Conservation (phyloP, 2,329 filamentous ascomycete genomes). For the Zelopaecilomyces penicillatus region DNA sequence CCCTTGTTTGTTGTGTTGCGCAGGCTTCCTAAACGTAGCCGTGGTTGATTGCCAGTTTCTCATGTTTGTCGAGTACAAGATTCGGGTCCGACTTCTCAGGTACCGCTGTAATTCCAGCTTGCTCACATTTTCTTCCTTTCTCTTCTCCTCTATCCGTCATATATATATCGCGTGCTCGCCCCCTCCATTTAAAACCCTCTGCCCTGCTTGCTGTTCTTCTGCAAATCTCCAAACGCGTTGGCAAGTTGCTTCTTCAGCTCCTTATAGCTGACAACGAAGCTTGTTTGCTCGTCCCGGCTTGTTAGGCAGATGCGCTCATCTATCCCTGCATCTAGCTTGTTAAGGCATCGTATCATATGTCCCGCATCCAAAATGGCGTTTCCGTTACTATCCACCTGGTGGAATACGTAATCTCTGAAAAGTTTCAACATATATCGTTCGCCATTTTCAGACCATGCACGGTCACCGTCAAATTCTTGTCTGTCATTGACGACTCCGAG, state of each 20-base stretch:
- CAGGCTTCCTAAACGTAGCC: no score
- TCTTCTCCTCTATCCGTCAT: neutral
- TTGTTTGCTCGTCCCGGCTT: conserved; percentile 83
- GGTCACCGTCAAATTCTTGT: conserved; percentile 70
- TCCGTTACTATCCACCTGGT: conserved; percentile 81
- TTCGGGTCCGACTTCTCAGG: no score
- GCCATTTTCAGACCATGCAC: conserved; percentile 82
- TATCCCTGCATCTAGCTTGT: conserved; percentile 83
- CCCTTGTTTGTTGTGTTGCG: no score
- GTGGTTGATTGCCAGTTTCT: no score
- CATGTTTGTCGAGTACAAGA: no score
- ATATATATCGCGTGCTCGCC: neutral
- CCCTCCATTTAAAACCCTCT: conserved; percentile 24
- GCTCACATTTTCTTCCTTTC: no score
- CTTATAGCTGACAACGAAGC: conserved; percentile 81
- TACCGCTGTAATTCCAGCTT: no score
- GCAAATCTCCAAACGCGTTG: conserved; percentile 49
- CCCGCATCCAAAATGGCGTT: conserved; percentile 78
- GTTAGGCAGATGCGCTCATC: conserved; percentile 81
- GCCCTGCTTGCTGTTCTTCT: conserved; percentile 35
- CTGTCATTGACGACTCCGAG: conserved; percentile 84
- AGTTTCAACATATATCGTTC: conserved; percentile 89
- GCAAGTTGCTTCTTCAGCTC: conserved; percentile 66
- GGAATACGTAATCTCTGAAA: conserved; percentile 95
- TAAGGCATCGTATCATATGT: conserved; percentile 78